Base-by-base conservation (phyloP, 345 rosid genomes). In the Iberis pinnata region DNA sequence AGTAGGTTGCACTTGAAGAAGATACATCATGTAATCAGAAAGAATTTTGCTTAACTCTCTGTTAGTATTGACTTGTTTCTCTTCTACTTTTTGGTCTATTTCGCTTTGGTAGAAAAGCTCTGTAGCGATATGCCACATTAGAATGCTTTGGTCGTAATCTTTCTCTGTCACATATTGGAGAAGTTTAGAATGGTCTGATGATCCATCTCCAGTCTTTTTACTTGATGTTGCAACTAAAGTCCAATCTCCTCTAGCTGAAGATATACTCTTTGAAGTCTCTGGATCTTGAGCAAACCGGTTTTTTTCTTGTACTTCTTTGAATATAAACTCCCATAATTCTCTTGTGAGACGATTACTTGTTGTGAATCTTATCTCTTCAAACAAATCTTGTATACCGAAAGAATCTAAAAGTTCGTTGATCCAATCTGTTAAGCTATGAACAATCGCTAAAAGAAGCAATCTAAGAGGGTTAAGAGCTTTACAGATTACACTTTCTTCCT, bases 11-110 rank as follows among this genome's bases (percentile, higher is more conserved):
- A 71, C 50, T 2, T 69, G 58, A 13, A 83, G 37, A 49, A 83
- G 83, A 51, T 78, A 78, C 61, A 76, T 11, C 82, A 80, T 78
- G 75, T 80, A 83, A 68, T 83, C 86, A 0, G 86, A 76, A 0
- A 83, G 60, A 4, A 53, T 43, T 68, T 80, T 80, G 54, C 84
- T 72, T 37, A 70, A 62, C 54, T 63, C 72, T 8, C 56, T 56
- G 36, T 44, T 1, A 8, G 22, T n/a, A n/a, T n/a, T 12, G 15
- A 26, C 1, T 35, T 50, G 38, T 70, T 73, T 10, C 13, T 17
- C 7, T 14, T 33, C 19, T 1, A 7, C 13, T 18, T 37, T 24
- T 2, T 17, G 3, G 0, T 24, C 39, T 19, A 1, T 16, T 10
- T 13, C 18, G 38, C 5, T 29, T 6, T 74, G 46, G 77, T 63